Base-by-base conservation (phyloP, 139 green algal species). In the Diplosphaera chodatii region DNA sequence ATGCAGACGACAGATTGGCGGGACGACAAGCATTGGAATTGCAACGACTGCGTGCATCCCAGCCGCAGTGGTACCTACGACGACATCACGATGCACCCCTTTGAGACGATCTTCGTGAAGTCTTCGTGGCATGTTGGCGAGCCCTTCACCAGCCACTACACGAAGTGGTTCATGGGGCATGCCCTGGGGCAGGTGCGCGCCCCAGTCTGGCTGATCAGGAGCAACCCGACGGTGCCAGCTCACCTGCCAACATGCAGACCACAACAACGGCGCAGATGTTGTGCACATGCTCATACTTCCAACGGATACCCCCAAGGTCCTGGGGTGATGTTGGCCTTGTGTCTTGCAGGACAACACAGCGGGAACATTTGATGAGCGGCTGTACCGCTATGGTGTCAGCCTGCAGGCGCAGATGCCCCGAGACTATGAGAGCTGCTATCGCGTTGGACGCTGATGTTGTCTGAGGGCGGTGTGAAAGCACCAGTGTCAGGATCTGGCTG, bases 31-130 rank as follows among this genome's bases (percentile, higher is more conserved):
- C 68, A 89, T 72, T 86, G 84, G 81, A 67, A 73, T 71, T 92
- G 87, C 84, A 92, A 92, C 79, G 82, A 91, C 74, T 84, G 88
- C 55, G 87, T 87, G 22, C 89, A 94, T 74, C 85, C 87, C n/a
- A 85, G 73, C 6, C 80, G 89, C 5, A 80, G 86, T 40, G 89
- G 89, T 48, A 89, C 84, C 1, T 92, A 94, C 72, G 85, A 87
- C 55, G 79, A 81, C 63, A 87, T 94, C 40, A 78, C 74, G 40
- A 87, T 91, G 78, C 84, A 94, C 70, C 89, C 89, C 5, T 92
- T 86, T 67, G 89, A 94, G 74, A 91, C 85, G 1, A 72, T 93
- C 2, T 94, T 94, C 72, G 64, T 94, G 56, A 94, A 94, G 74
- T 78, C 88, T 25, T 85, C 74, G 48, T 93, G 88, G 88, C 84